phyloP scores from a whole-genome alignment of 257 asterid species.

The Nicotiana benthamiana region DNA sequence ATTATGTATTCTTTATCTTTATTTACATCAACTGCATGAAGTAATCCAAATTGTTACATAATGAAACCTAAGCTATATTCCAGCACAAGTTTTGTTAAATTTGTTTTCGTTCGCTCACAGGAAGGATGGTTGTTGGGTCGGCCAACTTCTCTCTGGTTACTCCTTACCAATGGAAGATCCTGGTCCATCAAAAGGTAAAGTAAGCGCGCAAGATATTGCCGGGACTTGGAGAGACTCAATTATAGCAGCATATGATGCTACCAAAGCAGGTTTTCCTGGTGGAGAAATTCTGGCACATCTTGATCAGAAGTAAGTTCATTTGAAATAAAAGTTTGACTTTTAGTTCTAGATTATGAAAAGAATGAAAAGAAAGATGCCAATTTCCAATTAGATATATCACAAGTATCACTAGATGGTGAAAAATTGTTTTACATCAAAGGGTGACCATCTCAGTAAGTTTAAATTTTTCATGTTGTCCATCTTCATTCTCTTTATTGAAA shows the following conservation, averaged over 20 bases:
- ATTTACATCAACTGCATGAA: not conserved
- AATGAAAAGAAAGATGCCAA: not conserved
- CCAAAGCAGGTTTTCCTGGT: slow-evolving; percentile 76
- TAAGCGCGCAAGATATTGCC: slow-evolving; percentile 40
- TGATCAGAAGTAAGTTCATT: slow-evolving; percentile 77
- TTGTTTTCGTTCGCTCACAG: slow-evolving; percentile 28
- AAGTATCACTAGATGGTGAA: not conserved
- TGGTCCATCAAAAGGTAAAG: slow-evolving; percentile 43
- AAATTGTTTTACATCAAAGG: not conserved
- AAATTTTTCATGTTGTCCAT: not conserved
- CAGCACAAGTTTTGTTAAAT: not conserved
- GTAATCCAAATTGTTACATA: not conserved
- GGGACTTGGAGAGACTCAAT: slow-evolving; percentile 93
- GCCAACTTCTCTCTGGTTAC: slow-evolving; percentile 92
- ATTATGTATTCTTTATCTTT: not conserved
- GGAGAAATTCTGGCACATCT: slow-evolving; percentile 86
- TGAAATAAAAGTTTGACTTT: not conserved
- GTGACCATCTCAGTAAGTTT: not conserved
- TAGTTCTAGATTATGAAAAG: not conserved
- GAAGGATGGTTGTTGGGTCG: slow-evolving; percentile 72
- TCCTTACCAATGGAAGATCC: slow-evolving; percentile 97
- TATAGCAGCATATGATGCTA: slow-evolving; percentile 68
- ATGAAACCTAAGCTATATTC: not conserved
- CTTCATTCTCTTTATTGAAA: not conserved
- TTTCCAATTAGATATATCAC: not conserved